Evolutionary conservation across 108 stramenopile genomes (phyloP).

Genomic region (Nitzschia inconspicua): DNA sequence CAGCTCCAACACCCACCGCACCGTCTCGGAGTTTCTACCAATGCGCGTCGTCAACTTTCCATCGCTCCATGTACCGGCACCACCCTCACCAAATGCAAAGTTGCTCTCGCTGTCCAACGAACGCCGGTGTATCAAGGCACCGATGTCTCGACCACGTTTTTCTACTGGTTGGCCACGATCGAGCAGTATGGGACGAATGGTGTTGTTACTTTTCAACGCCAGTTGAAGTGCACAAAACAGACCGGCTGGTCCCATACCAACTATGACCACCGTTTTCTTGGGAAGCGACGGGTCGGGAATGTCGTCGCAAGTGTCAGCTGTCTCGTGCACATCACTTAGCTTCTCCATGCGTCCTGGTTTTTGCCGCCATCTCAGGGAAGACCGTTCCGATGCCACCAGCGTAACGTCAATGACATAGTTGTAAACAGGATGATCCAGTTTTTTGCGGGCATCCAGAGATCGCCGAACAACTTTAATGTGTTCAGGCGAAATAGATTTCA

Average conservation of each 20-base stretch:
- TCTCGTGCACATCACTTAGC: background rate
- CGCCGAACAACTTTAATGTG: conserved; percentile 62
- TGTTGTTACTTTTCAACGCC: conserved; percentile 37
- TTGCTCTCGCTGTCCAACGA: conserved; percentile 59
- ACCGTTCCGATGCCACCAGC: background rate
- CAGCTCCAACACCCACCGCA: conserved; percentile 75
- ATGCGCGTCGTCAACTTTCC: conserved; percentile 95
- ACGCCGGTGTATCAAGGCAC: conserved; percentile 74
- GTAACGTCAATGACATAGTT: conserved; percentile 69
- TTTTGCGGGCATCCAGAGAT: conserved; percentile 73
- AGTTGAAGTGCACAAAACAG: conserved; percentile 88
- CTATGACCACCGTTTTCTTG: conserved; percentile 51
- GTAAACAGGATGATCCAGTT: conserved; percentile 49
- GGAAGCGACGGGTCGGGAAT: too few species aligned
- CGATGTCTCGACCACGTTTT: conserved; percentile 85
- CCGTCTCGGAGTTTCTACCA: conserved; percentile 78
- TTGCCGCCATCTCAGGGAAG: background rate
- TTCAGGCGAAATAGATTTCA: background rate
- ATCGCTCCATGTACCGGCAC: conserved; percentile 96
- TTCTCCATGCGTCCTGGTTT: conserved; percentile 6
- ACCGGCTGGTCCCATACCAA: conserved; percentile 89
- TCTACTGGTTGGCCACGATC: conserved; percentile 95
- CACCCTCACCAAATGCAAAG: conserved; percentile 94
- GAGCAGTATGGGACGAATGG: conserved; percentile 62
- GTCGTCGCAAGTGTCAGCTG: background rate